Conservation (phyloP, 768 basidiomycete species). For the Lentinula edodes region DNA sequence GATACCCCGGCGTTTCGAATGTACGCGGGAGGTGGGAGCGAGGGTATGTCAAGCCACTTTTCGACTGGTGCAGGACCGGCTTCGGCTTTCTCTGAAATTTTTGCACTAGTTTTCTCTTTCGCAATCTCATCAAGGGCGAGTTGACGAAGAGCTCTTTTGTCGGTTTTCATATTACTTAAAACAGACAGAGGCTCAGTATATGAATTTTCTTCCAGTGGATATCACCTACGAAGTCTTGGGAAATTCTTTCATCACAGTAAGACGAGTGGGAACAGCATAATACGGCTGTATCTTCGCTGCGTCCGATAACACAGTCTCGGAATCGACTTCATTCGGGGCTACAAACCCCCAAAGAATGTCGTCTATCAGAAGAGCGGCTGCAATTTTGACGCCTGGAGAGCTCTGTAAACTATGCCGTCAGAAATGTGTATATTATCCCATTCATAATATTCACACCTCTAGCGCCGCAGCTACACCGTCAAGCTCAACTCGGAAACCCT, state of each 20-base stretch:
- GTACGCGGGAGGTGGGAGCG: slow-evolving; percentile 22
- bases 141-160: slow-evolving; percentile 39
- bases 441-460: slow-evolving; percentile 33
- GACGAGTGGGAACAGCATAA: slow-evolving; percentile 51
- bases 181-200: not conserved
- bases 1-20: not conserved
- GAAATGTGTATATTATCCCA: slow-evolving; percentile 9
- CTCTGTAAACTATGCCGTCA: slow-evolving; percentile 22
- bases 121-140: slow-evolving; percentile 22
- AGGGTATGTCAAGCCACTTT: slow-evolving; percentile 16
- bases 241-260: slow-evolving; percentile 37
- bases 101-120: not conserved
- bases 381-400: slow-evolving; percentile 35
- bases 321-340: slow-evolving; percentile 30
- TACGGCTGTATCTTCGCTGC: slow-evolving; percentile 50
- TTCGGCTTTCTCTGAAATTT: slow-evolving; percentile 8
- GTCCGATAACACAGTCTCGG: slow-evolving; percentile 36
- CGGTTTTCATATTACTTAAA: slow-evolving; percentile 44
- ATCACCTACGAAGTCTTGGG: slow-evolving; percentile 44
- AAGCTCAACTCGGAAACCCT: slow-evolving; percentile 62
- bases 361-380: slow-evolving; percentile 46
- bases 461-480: slow-evolving; percentile 58
- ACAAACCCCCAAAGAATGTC: slow-evolving; percentile 52
- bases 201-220: not conserved
- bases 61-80: slow-evolving; percentile 14